Evolutionary conservation across 345 rosid species (phyloP), one percentile per base, ranked within the genome.

Genomic region (Excoecaria cochinchinensis): DNA sequence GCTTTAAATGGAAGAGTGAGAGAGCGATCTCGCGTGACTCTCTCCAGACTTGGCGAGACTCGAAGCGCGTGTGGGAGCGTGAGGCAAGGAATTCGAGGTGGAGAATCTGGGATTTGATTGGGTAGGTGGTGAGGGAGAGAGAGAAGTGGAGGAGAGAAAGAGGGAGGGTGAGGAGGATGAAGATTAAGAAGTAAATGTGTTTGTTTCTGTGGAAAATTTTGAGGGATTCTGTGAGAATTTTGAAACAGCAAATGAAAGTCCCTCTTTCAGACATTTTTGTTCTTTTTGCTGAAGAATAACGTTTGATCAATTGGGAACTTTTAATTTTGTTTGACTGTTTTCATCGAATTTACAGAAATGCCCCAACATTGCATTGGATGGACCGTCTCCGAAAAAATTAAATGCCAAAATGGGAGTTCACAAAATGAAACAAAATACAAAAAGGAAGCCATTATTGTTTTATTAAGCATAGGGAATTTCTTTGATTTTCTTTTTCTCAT

Each of bases 1-100:
- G 77, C 40, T 86, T 86, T 77, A 85, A 85, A 65, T 76, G 89
- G 82, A 94, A 82, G 75, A 90, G 91, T 2, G 85, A 74, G 74
- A 89, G 65, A 48, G 92, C 89, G 4, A 74, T 77, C 64, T 78
- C 83, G 71, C 95, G 89, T 55, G 97, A 88, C 78, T 92, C 96
- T 77, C 75, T 71, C 87, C 86, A 82, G 47, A 87, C 86, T 48
- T 90, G 92, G 40, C 87, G 86, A 67, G 93, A 81, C 79, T 94
- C 93, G 70, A 88, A 80, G 77, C 82, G 86, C 21, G 93, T 89
- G 67, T 82, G 64, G 65, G 91, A 75, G 8, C 80, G 74, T 31
- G 66, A 63, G 40, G 87, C 91, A 47, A 92, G 73, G 68, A 80
- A 84, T 64, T 92, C 93, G 67, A 94, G 81, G 77, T 77, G 83